These are phyloP conservation scores for Quercus cerris DNA, from an alignment of 306 rosid species.

Conservation along the genomic window DNA sequence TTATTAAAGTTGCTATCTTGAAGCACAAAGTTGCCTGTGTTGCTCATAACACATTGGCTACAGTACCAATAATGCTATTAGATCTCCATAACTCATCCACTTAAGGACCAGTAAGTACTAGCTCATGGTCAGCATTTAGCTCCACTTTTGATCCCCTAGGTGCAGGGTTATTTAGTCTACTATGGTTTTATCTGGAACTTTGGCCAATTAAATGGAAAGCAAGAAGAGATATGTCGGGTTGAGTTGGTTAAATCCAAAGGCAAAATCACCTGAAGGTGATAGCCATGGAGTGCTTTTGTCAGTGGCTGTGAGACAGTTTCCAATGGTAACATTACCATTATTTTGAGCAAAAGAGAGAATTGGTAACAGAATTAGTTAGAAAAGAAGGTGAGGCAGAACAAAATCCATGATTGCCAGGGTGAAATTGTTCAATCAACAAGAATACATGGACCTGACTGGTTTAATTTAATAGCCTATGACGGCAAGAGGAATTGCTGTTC, in stretches of 20 bases:
- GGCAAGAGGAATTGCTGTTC: too few relatives aligned
- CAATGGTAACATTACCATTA: slow-evolving; percentile 9
- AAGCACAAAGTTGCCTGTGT: slow-evolving; percentile 40
- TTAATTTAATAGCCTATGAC: too few relatives aligned
- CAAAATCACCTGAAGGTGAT: slow-evolving; percentile 26
- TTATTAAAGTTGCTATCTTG: too few relatives aligned
- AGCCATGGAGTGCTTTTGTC: background rate
- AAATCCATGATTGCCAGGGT: too few relatives aligned
- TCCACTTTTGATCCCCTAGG: slow-evolving; percentile 20
- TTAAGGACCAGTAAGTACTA: slow-evolving; percentile 14
- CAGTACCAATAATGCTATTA: background rate
- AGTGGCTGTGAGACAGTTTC: slow-evolving; percentile 14
- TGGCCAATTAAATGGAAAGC: slow-evolving; percentile 5
- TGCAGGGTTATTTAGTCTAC: slow-evolving; percentile 20
- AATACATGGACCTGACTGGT: too few relatives aligned
- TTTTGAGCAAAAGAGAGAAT: background rate
- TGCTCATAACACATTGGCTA: slow-evolving; percentile 17
- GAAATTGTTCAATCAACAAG: too few relatives aligned
- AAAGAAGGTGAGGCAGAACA: background rate
- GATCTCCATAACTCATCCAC: slow-evolving; percentile 18
- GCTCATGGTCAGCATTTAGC: slow-evolving; percentile 14
- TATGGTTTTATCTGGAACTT: background rate
- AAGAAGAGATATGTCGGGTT: slow-evolving; percentile 10
- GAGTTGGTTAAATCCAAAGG: slow-evolving; percentile 45
- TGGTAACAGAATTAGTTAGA: background rate